Evolutionary conservation across 1,139 yeast species (phyloP), one percentile per base, ranked within the genome.

Genomic region (Yamadazyma buinensis): DNA sequence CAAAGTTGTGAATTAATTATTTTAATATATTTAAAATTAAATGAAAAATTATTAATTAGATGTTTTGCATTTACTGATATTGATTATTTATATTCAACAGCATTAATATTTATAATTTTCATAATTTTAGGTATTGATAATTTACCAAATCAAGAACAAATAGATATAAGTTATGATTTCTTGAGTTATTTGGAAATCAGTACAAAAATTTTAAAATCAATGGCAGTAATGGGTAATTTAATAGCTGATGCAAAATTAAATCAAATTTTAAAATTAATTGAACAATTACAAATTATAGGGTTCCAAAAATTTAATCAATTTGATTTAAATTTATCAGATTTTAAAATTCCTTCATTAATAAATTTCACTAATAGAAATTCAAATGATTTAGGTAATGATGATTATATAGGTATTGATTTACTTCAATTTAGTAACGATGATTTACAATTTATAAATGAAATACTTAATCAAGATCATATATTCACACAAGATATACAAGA

Each of bases 41-140:
- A 52, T 38, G 49, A 49, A 13, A 51, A 47, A 26, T 36, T 42
- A 18, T 32, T 48, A 3, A 25, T 57, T 12, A 34, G 59, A 28
- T 42, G 46, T 2, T 58, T 53, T 42, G 63, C 61, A 3, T 55
- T 54, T 28, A 51, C 60, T 0, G 64, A 58, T 23, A 43, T 57
- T 32, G 64, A 58, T 37, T 57, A 44, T 33, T 40, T 58, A 10
- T 52, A 48, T 34, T 46, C 57, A 13, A 42, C 49, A 11, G 40
- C 56, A 4, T 43, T 57, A 28, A 45, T 55, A 6, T 54, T 56
- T 22, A 39, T 56, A 3, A 56, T 58, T 13, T 49, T 57, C 19
- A 28, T 55, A 19, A 37, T 57, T 7, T 29, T 58, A 9, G 43
- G 44, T 23, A 40, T 51, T 11, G 34, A 35, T 11, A 5, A 18